Percentiles rank a stretch among this genome's conserved stretches.
phyloP scores from a whole-genome alignment of 139 green algal genomes.

The Gonium pectorale region DNA sequence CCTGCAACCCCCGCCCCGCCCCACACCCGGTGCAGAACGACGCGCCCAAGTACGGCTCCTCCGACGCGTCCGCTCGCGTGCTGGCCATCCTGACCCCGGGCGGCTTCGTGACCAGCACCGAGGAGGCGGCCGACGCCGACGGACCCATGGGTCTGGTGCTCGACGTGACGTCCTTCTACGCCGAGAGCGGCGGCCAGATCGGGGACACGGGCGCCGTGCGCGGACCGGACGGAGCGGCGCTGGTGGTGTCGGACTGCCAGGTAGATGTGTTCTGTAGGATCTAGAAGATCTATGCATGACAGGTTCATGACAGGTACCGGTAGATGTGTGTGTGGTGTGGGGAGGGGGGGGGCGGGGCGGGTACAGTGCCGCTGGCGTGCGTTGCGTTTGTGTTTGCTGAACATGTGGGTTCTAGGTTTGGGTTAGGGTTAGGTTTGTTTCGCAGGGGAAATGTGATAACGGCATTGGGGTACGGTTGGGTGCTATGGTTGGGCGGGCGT shows the following conservation, averaged over 20 bases:
- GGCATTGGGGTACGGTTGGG: too few species aligned
- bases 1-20: too few species aligned
- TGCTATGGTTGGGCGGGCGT: too few species aligned
- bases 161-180: conserved; percentile 92
- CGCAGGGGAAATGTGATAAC: too few species aligned
- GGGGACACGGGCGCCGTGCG: conserved; percentile 63
- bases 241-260: conserved; percentile 37
- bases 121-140: conserved; percentile 39
- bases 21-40: conserved; percentile 70
- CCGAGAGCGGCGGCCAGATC: conserved; percentile 89
- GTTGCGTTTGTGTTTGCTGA: too few species aligned
- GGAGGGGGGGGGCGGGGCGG: not conserved
- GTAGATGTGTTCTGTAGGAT: not conserved
- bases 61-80: conserved; percentile 70
- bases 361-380: too few species aligned
- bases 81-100: conserved; percentile 80
- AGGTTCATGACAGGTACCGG: too few species aligned
- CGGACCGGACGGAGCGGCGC: not conserved
- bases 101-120: conserved; percentile 83
- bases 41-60: conserved; percentile 85
- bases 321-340: too few species aligned
- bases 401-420: too few species aligned
- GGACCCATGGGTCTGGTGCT: conserved; percentile 90
- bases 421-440: too few species aligned
- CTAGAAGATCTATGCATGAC: too few species aligned